Evolutionary conservation across 257 asterid species (phyloP), one percentile per base, ranked within the genome.

Genomic region (Jacaranda copaia): DNA sequence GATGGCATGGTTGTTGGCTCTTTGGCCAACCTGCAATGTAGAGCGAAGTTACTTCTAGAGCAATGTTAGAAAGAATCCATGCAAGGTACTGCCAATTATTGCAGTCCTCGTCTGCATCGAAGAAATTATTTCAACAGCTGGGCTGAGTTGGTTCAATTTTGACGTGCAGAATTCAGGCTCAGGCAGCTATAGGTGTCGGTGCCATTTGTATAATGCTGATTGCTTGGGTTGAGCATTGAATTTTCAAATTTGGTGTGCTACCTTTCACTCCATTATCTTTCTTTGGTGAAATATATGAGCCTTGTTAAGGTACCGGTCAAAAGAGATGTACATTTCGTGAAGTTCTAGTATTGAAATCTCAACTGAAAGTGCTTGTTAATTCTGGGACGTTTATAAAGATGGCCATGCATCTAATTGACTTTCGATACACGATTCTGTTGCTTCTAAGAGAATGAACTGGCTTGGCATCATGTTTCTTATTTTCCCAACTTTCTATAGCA

Each of bases 11-110:
- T 49, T 16, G 66, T 65, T 19, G 84, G 42, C 66, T 72, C 80
- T 51, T 84, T 92, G 69, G 72, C 75, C 55, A 85, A 82, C 77
- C 85, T 93, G 81, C 99, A 91, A 78, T 64, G 51, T 71, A 84
- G 79, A 83, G 87, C 88, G 5, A 89, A 88, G 83, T 73, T 82
- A 77, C 85, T 91, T 64, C 79, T 93, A 6, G 83, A 81, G 70
- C 90, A 87, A 81, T 62, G 49, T 20, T 83, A 83, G 74, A 49
- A 57, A 67, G 25, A 4, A 12, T 67, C 20, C 18, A 35, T 80
- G 43, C 81, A 59, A 48, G 15, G 65, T 64, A 8, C 53, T 64
- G 62, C 58, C 53, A 16, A 16, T 55, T 76, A 35, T 60, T 69
- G 25, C 38, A 53, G 53, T 38, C 14, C 53, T 46, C 56, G 8